Base-by-base conservation (phyloP, 1,284 basidiomycete species). In the Phaffia rhodozyma region DNA sequence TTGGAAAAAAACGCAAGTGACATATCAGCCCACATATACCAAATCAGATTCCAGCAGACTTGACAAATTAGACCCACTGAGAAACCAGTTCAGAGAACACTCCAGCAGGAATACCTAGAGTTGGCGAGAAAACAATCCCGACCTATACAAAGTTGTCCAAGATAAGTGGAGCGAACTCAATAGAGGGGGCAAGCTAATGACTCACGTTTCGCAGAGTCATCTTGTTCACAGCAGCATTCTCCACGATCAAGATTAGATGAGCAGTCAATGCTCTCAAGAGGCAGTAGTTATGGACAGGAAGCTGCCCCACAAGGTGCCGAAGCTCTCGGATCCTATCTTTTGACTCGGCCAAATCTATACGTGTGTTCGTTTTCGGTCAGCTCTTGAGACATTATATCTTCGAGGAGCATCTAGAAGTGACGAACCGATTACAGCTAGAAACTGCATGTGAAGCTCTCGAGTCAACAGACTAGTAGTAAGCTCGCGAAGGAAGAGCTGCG, bases 91-190 rank as follows among this genome's bases (percentile, higher is more conserved):
- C 78, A 72, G 88, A 91, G 76, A 96, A 93, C 56, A 96, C 87
- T 6, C 91, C 91, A 0, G 91, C 92, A 20, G 92, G 92, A 69
- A 97, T 94, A 48, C 90, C 91, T 9, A 97, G 80, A 0, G 92
- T 96, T 3, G 93, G 92, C 68, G 89, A 91, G 76, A 96, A 97
- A 34, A 98, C 94, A 67, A 99, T 98, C 25, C 93, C 92, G 32
- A 98, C 91, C 61, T 62, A 32, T 16, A 27, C 4, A 18, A 49
- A 43, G 30, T 0, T 23, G 9, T n/a, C 6, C 3, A 3, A 29
- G 16, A 21, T 53, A 20, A 5, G 29, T 29, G 32, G 9, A 34
- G 32, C 23, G 4, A 27, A 1, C 20, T 61, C 34, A 51, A 38
- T 7, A 27, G 23, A 52, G 18, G 5, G 30, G n/a, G 48, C 49